A percentile compares a stretch with the other conserved stretches of the same genome.
phyloP scores from a whole-genome alignment of 352 stramenopile genomes.

The Pythium periplocum region DNA sequence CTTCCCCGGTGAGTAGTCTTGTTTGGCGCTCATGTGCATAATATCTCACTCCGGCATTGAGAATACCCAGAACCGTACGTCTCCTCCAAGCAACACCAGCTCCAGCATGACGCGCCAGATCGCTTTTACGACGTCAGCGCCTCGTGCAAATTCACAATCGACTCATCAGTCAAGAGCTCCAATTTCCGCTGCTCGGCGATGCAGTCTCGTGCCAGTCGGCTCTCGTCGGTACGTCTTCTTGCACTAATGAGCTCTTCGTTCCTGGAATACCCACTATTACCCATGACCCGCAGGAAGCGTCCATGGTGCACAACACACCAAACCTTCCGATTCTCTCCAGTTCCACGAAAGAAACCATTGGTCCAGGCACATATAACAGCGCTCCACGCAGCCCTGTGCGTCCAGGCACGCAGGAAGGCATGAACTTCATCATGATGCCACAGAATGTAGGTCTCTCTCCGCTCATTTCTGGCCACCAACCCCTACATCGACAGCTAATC shows the following conservation, averaged over 20 bases:
- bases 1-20: conserved; percentile 40
- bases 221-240: conserved; percentile 41
- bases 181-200: conserved; percentile 62
- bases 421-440: conserved; percentile 72
- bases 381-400: conserved; percentile 6
- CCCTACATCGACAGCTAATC: neutral
- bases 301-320: conserved; percentile 72
- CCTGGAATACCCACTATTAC: neutral
- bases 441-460: conserved; percentile 32
- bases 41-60: neutral
- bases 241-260: neutral
- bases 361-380: conserved; percentile 44
- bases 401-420: conserved; percentile 27
- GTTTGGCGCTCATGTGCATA: neutral
- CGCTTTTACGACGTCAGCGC: conserved; percentile 74
- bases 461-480: neutral
- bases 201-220: conserved; percentile 42
- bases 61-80: conserved; percentile 49
- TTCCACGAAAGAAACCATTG: conserved; percentile 40
- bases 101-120: conserved; percentile 46
- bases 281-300: conserved; percentile 29
- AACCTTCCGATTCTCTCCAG: conserved; percentile 57
- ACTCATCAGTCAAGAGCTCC: conserved; percentile 55
- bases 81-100: conserved; percentile 55
- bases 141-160: conserved; percentile 65